Evolutionary conservation across 2,329 filamentous ascomycete species (phyloP), one percentile per base, ranked within the genome.

Genomic region (Cordyceps militaris): DNA sequence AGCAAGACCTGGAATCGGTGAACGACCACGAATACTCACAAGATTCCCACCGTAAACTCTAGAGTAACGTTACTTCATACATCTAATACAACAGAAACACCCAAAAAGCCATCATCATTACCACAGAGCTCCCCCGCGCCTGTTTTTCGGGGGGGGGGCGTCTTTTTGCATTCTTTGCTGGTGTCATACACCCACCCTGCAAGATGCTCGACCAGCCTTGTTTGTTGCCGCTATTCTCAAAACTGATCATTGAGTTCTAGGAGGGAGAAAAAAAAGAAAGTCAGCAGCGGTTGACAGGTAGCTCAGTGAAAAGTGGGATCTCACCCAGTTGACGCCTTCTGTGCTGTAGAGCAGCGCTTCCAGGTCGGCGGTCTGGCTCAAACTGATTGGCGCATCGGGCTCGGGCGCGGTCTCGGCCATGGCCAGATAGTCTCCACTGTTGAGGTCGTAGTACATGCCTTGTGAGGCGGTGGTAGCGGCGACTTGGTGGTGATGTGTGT

Each of bases 241-340:
- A 67, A 67, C 26, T 69, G 64, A 52, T 71, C 65, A 72, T 64
- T 14, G 63, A 64, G 30, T 62, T 62, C 66, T 71, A 48, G 36
- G 48, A 40, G 13, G 19, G 16, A 8, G 16, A 36, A 38, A 44
- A 14, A 16, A 4, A 4, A 26, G 34, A 40, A 24, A 11, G 23
- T 42, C 7, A 28, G 49, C 4, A 19, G 24, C 7, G 4, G 19
- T 7, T 3, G 16, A n/a, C 13, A 28, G 16, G 26, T 8, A n/a
- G 4, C n/a, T n/a, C n/a, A n/a, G 2, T 10, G 44, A 19, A 19
- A 21, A n/a, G 26, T 26, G 9, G 44, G 44, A 19, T 7, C 5
- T 11, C 67, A 74, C 74, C 74, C 74, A 77, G 58, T 77, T 73
- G 40, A 75, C 64, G 16, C 67, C 63, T 23, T 67, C 67, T 0